phyloP scores from a whole-genome alignment of 2,329 filamentous ascomycete species.

The Sarocladiaceae sp. region DNA sequence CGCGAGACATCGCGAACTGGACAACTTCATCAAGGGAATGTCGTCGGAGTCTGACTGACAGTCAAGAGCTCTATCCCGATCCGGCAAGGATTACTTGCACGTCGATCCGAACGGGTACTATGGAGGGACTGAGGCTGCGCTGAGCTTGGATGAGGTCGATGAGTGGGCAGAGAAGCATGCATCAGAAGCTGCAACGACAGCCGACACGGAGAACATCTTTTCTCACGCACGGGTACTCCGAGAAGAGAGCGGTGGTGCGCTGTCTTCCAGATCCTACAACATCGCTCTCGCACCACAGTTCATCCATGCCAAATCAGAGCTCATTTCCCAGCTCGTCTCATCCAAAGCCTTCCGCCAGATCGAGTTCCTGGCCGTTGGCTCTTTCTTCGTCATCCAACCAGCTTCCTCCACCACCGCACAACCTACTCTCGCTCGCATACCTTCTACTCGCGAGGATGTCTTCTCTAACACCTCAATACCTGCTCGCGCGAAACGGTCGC shows the following conservation, averaged over 20 bases:
- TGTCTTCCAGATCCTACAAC: conserved; percentile 67
- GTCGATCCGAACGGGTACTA: conserved; percentile 85
- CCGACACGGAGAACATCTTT: conserved; percentile 19
- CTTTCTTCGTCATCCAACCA: conserved; percentile 71
- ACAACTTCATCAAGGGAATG: not conserved
- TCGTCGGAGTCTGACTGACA: conserved; percentile 23
- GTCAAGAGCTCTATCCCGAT: conserved; percentile 81
- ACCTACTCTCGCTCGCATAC: conserved; percentile 59
- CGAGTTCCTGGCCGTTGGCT: conserved; percentile 88
- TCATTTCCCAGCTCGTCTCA: conserved; percentile 77
- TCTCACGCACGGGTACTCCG: conserved; percentile 28
- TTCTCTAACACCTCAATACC: conserved; percentile 74
- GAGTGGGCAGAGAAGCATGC: conserved; percentile 54
- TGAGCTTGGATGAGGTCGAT: conserved; percentile 76
- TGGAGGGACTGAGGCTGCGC: conserved; percentile 76
- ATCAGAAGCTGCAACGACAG: not conserved
- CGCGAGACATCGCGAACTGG: not conserved
- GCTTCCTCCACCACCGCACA: conserved; percentile 20
- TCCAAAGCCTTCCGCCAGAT: conserved; percentile 84
- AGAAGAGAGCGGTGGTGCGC: conserved; percentile 11
- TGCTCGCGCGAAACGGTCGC: conserved; percentile 70
- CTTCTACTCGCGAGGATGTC: conserved; percentile 85
- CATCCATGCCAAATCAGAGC: conserved; percentile 73
- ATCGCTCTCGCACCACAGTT: conserved; percentile 80
- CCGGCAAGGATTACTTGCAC: conserved; percentile 85